A percentile compares a stretch with the other conserved stretches of the same genome.
phyloP scores from a whole-genome alignment of 495 filamentous ascomycete species.

The Ramalina intermedia region DNA sequence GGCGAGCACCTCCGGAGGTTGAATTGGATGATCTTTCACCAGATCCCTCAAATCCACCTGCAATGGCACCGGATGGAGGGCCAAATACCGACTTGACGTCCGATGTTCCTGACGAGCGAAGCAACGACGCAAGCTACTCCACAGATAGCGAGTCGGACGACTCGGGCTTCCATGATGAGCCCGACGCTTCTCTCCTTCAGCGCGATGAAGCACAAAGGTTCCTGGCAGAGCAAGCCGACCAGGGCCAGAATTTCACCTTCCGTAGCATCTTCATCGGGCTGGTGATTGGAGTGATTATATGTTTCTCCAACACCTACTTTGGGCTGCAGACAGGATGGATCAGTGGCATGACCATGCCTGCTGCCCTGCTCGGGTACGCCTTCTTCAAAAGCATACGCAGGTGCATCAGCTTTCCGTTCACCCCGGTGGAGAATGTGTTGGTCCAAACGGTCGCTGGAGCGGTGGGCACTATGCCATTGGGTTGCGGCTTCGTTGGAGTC shows the following conservation, averaged over 20 bases:
- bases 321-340: conserved; percentile 95
- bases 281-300: conserved; percentile 73
- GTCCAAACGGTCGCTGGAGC: conserved; percentile 92
- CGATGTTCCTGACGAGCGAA: conserved; percentile 2
- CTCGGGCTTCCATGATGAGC: conserved; percentile 1
- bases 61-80: conserved; percentile 27
- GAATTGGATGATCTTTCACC: neutral
- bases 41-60: neutral
- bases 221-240: conserved; percentile 19
- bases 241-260: conserved; percentile 55
- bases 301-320: conserved; percentile 95
- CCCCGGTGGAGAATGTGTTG: conserved; percentile 91
- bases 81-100: neutral
- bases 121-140: neutral
- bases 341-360: conserved; percentile 78
- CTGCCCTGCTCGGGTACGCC: conserved; percentile 88
- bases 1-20: neutral
- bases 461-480: conserved; percentile 93
- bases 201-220: conserved; percentile 23
- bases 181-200: conserved; percentile 11
- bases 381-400: conserved; percentile 72
- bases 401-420: conserved; percentile 63
- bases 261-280: conserved; percentile 72
- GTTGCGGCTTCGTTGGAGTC: conserved; percentile 88
- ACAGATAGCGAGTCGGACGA: conserved; percentile 2